These are phyloP conservation scores for Pichia nakasei DNA, from an alignment of 805 yeast species.

Conservation along the genomic window DNA sequence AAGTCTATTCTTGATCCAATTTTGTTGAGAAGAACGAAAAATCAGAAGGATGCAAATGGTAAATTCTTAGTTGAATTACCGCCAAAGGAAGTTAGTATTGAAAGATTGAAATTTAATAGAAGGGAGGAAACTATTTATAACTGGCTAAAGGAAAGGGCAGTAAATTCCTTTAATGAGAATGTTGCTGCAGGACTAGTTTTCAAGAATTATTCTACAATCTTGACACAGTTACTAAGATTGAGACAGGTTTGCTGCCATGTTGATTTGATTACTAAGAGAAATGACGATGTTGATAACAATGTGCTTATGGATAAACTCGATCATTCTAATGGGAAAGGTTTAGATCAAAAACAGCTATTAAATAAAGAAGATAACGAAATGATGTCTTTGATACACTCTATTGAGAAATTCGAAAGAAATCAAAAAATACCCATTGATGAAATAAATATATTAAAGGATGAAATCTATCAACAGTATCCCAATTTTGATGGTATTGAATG, in stretches of 20 bases:
- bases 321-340: background rate
- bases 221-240: slow-evolving; percentile 74
- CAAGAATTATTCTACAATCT: slow-evolving; percentile 65
- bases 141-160: slow-evolving; percentile 61
- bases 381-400: slow-evolving; percentile 13
- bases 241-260: slow-evolving; percentile 88
- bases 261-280: slow-evolving; percentile 39
- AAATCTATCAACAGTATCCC: slow-evolving; percentile 28
- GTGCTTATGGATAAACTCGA: background rate
- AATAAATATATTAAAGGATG: slow-evolving; percentile 16
- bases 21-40: slow-evolving; percentile 74
- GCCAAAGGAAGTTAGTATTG: slow-evolving; percentile 59
- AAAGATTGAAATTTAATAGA: slow-evolving; percentile 56
- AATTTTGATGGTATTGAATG: slow-evolving; percentile 53
- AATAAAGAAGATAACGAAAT: slow-evolving; percentile 16
- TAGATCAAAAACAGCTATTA: slow-evolving; percentile 5
- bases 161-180: slow-evolving; percentile 49
- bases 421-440: slow-evolving; percentile 20
- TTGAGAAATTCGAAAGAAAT: slow-evolving; percentile 21
- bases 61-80: slow-evolving; percentile 70
- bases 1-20: slow-evolving; percentile 80
- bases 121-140: slow-evolving; percentile 59
- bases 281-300: slow-evolving; percentile 33
- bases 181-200: slow-evolving; percentile 58
- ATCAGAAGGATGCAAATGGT: slow-evolving; percentile 70